Evolutionary conservation across 2,329 filamentous ascomycete genomes (phyloP), one percentile per base, ranked within the genome.

Genomic region (Akanthomyces lecanii): DNA sequence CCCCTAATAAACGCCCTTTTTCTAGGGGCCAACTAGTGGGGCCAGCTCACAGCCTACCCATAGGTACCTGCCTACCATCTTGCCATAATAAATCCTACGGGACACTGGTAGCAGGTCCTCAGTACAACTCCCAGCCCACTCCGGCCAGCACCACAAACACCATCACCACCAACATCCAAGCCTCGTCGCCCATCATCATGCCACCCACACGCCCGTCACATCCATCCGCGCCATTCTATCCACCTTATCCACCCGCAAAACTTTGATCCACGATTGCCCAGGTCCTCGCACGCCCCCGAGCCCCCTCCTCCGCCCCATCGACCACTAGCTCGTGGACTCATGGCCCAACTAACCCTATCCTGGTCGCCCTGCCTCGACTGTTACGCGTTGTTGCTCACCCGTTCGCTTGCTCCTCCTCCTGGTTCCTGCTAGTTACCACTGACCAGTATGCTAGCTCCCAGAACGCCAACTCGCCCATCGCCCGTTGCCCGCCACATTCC

Each of bases 211-310:
- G 8, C 14, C 45, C 56, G 33, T 40, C 33, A 48, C 16, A 44
- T 51, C 57, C 45, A 42, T 52, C 36, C 47, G n/a, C 36, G 36
- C 56, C 47, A 48, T 58, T 42, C 57, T 21, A 23, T 12, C 50
- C 58, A 61, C 58, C 28, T 4, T 25, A 53, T 47, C 58, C 58
- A 61, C 58, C 36, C 23, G 42, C 58, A 40, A 61, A 53, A 61
- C 48, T 45, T 53, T 61, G 58, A 61, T 61, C 38, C 48, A n/a
- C 58, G 58, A 61, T 61, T 60, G 57, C 23, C 33, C 47, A 40
- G 33, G 10, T 33, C 48, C 56, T 51, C 28, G 21, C 58, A 61
- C 54, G 54, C 38, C 47, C 45, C 33, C 33, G 33, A 36, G 33
- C 33, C 33, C 33, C 48, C 25, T 23, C 58, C 25, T 60, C 54